Percentiles rank a stretch among this genome's conserved stretches.
Evolutionary conservation across 495 filamentous ascomycete species (phyloP).

Genomic region (Penicillium cataractarum): DNA sequence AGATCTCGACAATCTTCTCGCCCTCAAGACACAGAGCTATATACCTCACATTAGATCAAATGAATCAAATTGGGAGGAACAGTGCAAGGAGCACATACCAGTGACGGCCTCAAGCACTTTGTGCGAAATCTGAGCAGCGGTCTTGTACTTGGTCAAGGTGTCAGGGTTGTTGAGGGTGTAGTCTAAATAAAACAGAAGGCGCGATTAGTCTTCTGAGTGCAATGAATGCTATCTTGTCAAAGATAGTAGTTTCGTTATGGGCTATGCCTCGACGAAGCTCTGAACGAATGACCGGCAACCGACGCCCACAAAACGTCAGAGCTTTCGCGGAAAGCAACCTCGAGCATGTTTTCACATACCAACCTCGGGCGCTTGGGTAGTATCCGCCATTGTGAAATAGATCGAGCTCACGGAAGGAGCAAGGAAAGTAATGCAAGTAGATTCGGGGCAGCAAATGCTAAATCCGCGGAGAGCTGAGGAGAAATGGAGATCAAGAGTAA

Average conservation of each 20-base stretch:
- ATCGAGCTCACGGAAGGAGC: constrained; percentile 30
- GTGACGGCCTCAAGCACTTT: constrained; percentile 87
- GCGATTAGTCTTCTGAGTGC: constrained; percentile 12
- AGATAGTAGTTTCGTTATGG: background rate
- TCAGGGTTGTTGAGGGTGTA: constrained; percentile 96
- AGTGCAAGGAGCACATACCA: constrained; percentile 43
- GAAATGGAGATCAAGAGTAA: constrained; percentile 35
- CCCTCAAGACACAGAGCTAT: constrained; percentile 79
- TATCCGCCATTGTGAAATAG: constrained; percentile 49
- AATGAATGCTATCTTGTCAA: background rate
- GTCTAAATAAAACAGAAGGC: constrained; percentile 55
- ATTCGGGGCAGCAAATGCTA: constrained; percentile 21
- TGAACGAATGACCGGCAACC: constrained; percentile 13
- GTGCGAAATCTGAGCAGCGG: constrained; percentile 89
- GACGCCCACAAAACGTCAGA: constrained; percentile 47
- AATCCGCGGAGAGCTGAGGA: constrained; percentile 32
- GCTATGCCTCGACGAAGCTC: constrained; percentile 19
- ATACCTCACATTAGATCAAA: constrained; percentile 26
- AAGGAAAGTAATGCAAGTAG: constrained; percentile 24
- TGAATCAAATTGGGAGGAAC: background rate
- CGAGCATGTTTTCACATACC: constrained; percentile 40
- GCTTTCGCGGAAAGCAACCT: constrained; percentile 38
- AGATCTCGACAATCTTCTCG: constrained; percentile 88
- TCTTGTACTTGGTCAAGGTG: constrained; percentile 98
- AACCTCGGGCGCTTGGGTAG: constrained; percentile 45